Percentiles rank a stretch among this genome's conserved stretches.
phyloP scores from a whole-genome alignment of 306 rosid genomes.

The Cicer pinnatifidum region DNA sequence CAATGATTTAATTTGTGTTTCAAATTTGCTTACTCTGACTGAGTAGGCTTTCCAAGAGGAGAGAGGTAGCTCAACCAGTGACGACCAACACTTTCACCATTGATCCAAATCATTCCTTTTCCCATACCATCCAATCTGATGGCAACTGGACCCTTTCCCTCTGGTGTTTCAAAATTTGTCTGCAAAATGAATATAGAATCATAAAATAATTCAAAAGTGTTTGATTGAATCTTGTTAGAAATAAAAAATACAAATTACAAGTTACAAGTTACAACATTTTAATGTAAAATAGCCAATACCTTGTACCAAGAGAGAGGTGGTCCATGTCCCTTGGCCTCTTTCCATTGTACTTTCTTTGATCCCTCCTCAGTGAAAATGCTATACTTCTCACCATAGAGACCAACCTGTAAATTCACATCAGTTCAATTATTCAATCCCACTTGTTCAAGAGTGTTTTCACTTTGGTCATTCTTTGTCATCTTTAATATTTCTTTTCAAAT shows the following conservation, averaged over 20 bases:
- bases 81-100: slow-evolving; percentile 77
- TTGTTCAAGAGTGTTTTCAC: background rate
- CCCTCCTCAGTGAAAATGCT: slow-evolving; percentile 60
- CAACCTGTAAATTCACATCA: slow-evolving; percentile 56
- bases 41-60: slow-evolving; percentile 68
- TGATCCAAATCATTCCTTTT: slow-evolving; percentile 87
- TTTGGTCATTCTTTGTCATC: background rate
- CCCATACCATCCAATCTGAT: slow-evolving; percentile 75
- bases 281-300: slow-evolving; percentile 53
- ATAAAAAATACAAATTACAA: background rate
- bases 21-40: slow-evolving; percentile 67
- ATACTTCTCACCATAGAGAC: slow-evolving; percentile 64
- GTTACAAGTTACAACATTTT: slow-evolving; percentile 9
- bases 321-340: slow-evolving; percentile 40
- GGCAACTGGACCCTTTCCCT: slow-evolving; percentile 73
- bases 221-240: slow-evolving; percentile 14
- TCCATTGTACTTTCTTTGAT: slow-evolving; percentile 68
- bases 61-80: slow-evolving; percentile 79
- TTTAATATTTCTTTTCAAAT: background rate
- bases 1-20: background rate
- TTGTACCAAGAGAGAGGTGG: slow-evolving; percentile 76
- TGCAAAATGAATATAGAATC: slow-evolving; percentile 44
- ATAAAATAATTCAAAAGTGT: slow-evolving; percentile 9
- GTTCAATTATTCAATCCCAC: background rate
- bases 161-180: slow-evolving; percentile 72